Percentiles rank a stretch among this genome's conserved stretches.
phyloP scores from a whole-genome alignment of 371 early-diverging fungal species.

The Mucor lusitanicus region DNA sequence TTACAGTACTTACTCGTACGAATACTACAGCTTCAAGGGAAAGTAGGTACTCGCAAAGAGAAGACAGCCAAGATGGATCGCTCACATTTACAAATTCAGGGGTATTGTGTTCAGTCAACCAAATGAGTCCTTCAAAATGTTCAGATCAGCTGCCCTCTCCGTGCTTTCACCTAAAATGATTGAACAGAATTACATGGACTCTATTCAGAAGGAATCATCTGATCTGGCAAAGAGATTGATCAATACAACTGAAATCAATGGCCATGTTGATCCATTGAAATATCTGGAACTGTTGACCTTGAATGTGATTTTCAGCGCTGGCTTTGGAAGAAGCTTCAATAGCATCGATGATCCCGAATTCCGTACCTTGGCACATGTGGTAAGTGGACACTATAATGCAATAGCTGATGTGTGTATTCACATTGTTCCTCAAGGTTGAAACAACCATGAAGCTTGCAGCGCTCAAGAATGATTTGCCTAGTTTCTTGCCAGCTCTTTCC shows the following conservation, averaged over 20 bases:
- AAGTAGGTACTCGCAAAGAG: slow-evolving; percentile 12
- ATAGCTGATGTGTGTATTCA: background rate
- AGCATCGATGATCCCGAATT: slow-evolving; percentile 16
- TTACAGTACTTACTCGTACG: background rate
- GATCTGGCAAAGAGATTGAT: background rate
- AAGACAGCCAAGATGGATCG: background rate
- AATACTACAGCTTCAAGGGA: slow-evolving; percentile 8
- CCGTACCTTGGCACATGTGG: background rate
- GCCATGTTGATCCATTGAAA: background rate
- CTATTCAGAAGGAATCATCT: slow-evolving; percentile 1
- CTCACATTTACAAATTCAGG: background rate
- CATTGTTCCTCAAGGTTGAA: too few relatives aligned
- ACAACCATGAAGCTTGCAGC: background rate
- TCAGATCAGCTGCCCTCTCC: slow-evolving; percentile 3
- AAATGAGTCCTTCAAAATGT: background rate
- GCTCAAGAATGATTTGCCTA: slow-evolving; percentile 3
- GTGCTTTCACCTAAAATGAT: slow-evolving; percentile 17
- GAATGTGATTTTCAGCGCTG: slow-evolving; percentile 10
- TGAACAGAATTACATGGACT: background rate
- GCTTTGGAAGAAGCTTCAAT: background rate
- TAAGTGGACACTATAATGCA: background rate
- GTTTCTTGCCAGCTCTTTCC: slow-evolving; percentile 9
- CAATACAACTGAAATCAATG: background rate
- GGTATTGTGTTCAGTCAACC: slow-evolving; percentile 1
- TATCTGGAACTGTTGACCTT: background rate